Evolutionary conservation across 1,139 yeast genomes (phyloP), one percentile per base, ranked within the genome.

Genomic region (Saccharomyces hybrid): DNA sequence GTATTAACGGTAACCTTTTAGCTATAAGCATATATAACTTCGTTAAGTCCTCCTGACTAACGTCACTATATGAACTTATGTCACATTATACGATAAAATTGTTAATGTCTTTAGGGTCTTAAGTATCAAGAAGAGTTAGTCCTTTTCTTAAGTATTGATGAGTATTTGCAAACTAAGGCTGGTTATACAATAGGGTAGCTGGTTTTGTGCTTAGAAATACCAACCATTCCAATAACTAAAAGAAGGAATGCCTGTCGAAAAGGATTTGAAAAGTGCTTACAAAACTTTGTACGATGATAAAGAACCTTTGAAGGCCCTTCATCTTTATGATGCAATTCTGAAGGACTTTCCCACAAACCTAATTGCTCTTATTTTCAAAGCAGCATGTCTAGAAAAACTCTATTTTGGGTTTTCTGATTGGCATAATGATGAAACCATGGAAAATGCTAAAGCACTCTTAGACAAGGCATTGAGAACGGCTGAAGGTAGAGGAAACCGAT

Each of bases 401-500:
- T 68, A 68, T 50, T 68, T 59, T 53, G 65, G 68, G 7, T 52
- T 50, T 16, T 46, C 56, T 14, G 63, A 61, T 49, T 67, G 69
- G 69, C 69, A 66, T 56, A 64, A 56, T 47, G 56, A 78, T 75
- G 61, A 72, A 77, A 59, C 70, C 72, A 69, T 64, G 78, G 78
- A 34, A 69, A 72, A 42, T 83, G 93, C 50, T 68, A 47, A 80
- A 52, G 70, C 71, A 2, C 83, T 80, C 57, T 74, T 88, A 23
- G 75, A 79, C 8, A 67, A 70, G 27, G 93, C 95, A 0, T 74
- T 82, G 44, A 67, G 71, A 1, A 64, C 80, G 31, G 90, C 95
- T 0, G 69, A 72, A 44, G 70, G 68, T 5, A 70, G 80, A 49
- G 84, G 84, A 0, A 79, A 75, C 53, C 71, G 83, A 56, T 71